phyloP scores from a whole-genome alignment of 352 stramenopile species.

The Aphanomyces stellatus region DNA sequence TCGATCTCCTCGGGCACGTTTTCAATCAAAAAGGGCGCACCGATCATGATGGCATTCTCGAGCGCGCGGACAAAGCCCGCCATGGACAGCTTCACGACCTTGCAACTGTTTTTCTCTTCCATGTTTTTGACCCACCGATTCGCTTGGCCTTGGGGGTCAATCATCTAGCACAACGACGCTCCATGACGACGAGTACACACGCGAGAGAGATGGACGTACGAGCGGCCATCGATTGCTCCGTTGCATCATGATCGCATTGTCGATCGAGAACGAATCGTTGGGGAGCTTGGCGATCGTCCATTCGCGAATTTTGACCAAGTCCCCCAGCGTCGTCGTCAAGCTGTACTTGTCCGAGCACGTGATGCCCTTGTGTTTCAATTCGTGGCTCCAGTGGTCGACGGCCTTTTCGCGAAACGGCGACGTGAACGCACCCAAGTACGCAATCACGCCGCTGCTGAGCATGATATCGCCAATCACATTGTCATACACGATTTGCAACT shows the following conservation, averaged over 20 bases:
- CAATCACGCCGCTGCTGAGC: slow-evolving; percentile 89
- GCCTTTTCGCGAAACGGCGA: slow-evolving; percentile 85
- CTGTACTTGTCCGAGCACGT: slow-evolving; percentile 73
- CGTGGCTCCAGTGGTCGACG: slow-evolving; percentile 71
- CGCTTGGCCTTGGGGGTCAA: slow-evolving; percentile 92
- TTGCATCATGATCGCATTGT: slow-evolving; percentile 93
- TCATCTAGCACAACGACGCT: slow-evolving; percentile 51
- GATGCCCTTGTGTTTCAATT: slow-evolving; percentile 39
- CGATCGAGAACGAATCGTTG: slow-evolving; percentile 92
- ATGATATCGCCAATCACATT: slow-evolving; percentile 92
- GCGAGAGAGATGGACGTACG: background rate
- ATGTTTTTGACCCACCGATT: slow-evolving; percentile 95
- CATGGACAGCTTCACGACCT: slow-evolving; percentile 92
- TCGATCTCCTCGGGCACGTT: slow-evolving; percentile 92
- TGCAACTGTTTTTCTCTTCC: slow-evolving; percentile 82
- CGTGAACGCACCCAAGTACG: slow-evolving; percentile 91
- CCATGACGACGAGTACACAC: background rate
- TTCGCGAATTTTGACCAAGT: slow-evolving; percentile 87
- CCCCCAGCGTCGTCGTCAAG: slow-evolving; percentile 82
- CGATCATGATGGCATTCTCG: slow-evolving; percentile 93
- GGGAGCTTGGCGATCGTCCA: slow-evolving; percentile 94
- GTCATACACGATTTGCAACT: slow-evolving; percentile 80
- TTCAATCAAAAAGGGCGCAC: slow-evolving; percentile 88
- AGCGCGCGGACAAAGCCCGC: slow-evolving; percentile 91
- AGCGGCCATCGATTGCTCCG: slow-evolving; percentile 89